phyloP scores from a whole-genome alignment of 495 filamentous ascomycete genomes.

The Astrothelium macrocarpum region DNA sequence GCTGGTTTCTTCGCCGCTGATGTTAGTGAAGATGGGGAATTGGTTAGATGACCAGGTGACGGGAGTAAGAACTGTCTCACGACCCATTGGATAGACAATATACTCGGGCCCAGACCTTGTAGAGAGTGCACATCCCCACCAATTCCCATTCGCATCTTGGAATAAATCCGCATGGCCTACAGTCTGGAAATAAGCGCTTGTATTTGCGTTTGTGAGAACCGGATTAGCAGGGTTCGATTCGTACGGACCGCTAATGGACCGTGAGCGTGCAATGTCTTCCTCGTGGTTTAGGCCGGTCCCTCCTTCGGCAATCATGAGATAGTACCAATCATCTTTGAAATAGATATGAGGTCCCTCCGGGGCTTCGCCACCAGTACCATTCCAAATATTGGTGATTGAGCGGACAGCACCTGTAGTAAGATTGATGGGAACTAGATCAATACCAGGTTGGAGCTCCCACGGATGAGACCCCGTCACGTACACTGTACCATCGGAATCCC shows the following conservation, averaged over 20 bases:
- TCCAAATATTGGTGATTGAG: conserved; percentile 40
- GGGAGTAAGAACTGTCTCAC: conserved; percentile 48
- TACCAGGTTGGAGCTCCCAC: conserved; percentile 18
- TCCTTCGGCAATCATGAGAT: conserved; percentile 59
- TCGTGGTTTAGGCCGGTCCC: conserved; percentile 50
- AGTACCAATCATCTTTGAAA: conserved; percentile 55
- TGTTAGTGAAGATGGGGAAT: conserved; percentile 36
- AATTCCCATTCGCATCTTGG: conserved; percentile 41
- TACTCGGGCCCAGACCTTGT: conserved; percentile 33
- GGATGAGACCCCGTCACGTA: conserved; percentile 33
- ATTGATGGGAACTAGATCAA: conserved; percentile 37
- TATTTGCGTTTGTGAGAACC: conserved; percentile 32
- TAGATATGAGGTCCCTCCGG: conserved; percentile 61
- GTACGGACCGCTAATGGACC: conserved; percentile 46
- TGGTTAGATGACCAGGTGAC: conserved; percentile 41
- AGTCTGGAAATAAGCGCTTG: conserved; percentile 31
- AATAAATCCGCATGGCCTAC: conserved; percentile 41
- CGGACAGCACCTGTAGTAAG: conserved; percentile 36
- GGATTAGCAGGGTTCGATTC: conserved; percentile 44
- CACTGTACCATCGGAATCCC: conserved; percentile 41
- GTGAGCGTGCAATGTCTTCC: conserved; percentile 43
- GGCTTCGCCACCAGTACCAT: conserved; percentile 42
- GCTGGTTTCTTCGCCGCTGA: conserved; percentile 37
- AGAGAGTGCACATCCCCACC: conserved; percentile 46
- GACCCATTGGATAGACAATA: conserved; percentile 49